Conservation (phyloP, 2,329 filamentous ascomycete species). For the Aphanocladium album region DNA sequence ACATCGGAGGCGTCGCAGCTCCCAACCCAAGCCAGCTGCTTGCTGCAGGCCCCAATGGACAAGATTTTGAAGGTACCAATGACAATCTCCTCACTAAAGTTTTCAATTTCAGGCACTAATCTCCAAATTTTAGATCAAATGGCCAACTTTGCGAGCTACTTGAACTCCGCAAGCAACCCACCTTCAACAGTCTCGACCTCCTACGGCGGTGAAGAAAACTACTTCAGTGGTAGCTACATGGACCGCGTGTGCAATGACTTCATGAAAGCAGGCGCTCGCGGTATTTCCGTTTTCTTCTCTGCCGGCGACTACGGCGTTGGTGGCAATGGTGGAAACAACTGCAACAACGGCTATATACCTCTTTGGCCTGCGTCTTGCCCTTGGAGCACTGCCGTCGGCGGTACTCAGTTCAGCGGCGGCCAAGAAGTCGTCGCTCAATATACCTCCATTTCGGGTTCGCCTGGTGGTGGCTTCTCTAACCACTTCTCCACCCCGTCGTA, state of each 20-base stretch:
- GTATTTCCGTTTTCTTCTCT: slow-evolving; percentile 45
- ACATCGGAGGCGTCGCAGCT: slow-evolving; percentile 5
- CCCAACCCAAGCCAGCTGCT: slow-evolving; percentile 14
- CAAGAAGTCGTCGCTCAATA: too few relatives aligned
- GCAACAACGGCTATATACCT: slow-evolving; percentile 24
- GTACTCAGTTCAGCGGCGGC: slow-evolving; percentile 31
- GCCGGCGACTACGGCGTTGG: slow-evolving; percentile 20
- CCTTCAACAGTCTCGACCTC: slow-evolving; percentile 42
- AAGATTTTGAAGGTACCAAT: neutral
- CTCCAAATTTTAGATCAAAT: slow-evolving; percentile 6
- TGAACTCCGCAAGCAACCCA: slow-evolving; percentile 10
- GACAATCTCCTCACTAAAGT: neutral
- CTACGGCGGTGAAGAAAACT: slow-evolving; percentile 45
- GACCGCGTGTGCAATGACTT: slow-evolving; percentile 50
- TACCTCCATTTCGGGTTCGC: neutral
- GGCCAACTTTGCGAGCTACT: slow-evolving; percentile 3
- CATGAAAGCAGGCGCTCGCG: slow-evolving; percentile 49
- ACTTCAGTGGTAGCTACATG: slow-evolving; percentile 20
- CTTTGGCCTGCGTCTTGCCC: slow-evolving; percentile 38
- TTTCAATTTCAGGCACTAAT: neutral
- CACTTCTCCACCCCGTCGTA: neutral
- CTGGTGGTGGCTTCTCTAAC: neutral
- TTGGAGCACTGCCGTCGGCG: slow-evolving; percentile 46
- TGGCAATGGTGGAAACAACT: slow-evolving; percentile 15
- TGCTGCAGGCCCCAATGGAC: neutral